These are phyloP conservation scores for Limnomonas spitsbergensis DNA, from an alignment of 139 green algal genomes.

Conservation along the genomic window DNA sequence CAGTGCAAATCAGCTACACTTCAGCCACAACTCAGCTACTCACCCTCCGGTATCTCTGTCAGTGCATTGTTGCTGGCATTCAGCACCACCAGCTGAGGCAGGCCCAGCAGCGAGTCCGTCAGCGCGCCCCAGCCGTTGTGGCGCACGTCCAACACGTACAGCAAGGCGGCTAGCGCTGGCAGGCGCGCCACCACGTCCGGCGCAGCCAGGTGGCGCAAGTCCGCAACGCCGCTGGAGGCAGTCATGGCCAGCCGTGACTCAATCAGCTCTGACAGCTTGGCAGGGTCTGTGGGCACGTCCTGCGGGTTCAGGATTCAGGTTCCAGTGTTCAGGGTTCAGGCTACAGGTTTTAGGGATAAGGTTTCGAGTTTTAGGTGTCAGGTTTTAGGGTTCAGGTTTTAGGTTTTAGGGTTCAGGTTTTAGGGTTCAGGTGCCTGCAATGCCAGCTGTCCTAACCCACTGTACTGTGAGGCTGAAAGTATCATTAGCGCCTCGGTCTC, in stretches of 20 bases:
- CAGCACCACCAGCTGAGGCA: constrained; percentile 38
- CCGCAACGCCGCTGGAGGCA: constrained; percentile 4
- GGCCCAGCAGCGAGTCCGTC: constrained; percentile 15
- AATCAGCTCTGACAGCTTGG: constrained; percentile 4
- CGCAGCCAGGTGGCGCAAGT: neutral
- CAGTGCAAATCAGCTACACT: too few relatives aligned
- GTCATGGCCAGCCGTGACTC: neutral
- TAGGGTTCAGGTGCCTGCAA: too few relatives aligned
- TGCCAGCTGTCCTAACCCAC: too few relatives aligned
- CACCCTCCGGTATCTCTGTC: constrained; percentile 28
- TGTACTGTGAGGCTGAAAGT: too few relatives aligned
- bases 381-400: too few relatives aligned
- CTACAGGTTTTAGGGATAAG: too few relatives aligned
- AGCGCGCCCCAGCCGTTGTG: constrained; percentile 31
- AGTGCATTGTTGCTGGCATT: constrained; percentile 39
- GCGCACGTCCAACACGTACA: constrained; percentile 45
- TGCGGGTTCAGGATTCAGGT: too few relatives aligned
- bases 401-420: too few relatives aligned
- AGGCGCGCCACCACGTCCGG: neutral
- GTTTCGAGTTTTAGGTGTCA: too few relatives aligned
- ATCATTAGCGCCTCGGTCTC: too few relatives aligned
- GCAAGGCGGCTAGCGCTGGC: neutral
- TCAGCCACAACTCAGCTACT: too few relatives aligned
- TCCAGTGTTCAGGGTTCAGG: too few relatives aligned
- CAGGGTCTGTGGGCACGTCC: neutral